A percentile compares a stretch with the other conserved stretches of the same genome.
Conservation (phyloP, 202 grass and related monocot genomes). For the Brachypodium distachyon region DNA sequence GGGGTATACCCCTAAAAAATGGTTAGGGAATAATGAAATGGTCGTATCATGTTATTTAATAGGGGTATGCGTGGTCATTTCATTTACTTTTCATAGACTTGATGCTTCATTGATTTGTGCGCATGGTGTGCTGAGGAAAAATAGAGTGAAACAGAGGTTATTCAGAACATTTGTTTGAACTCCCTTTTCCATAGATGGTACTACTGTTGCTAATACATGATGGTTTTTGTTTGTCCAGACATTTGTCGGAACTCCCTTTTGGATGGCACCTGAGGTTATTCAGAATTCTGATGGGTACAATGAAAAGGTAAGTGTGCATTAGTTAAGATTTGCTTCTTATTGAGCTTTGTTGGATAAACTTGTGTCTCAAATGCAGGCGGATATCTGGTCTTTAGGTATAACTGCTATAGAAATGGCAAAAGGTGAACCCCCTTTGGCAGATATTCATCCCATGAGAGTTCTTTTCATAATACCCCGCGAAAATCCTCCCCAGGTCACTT, state of each 20-base stretch:
- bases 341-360: slow-evolving; percentile 11
- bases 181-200: too few species aligned
- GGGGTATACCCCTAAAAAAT: too few species aligned
- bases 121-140: too few species aligned
- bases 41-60: too few species aligned
- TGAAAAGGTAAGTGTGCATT: slow-evolving; percentile 66
- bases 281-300: slow-evolving; percentile 99
- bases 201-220: slow-evolving; percentile 24
- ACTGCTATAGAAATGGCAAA: slow-evolving; percentile 99
- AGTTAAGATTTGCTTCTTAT: slow-evolving; percentile 8
- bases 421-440: slow-evolving; percentile 98
- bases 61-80: too few species aligned
- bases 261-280: slow-evolving; percentile 99
- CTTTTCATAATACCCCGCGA: slow-evolving; percentile 99
- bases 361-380: slow-evolving; percentile 69
- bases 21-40: too few species aligned
- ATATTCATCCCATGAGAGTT: slow-evolving; percentile 99
- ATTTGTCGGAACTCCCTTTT: slow-evolving; percentile 99
- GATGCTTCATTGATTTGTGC: too few species aligned
- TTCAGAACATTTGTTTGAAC: too few species aligned
- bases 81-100: too few species aligned
- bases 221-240: slow-evolving; percentile 53
- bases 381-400: slow-evolving; percentile 99
- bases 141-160: too few species aligned
- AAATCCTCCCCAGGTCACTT: slow-evolving; percentile 96